Conservation (phyloP, 2,329 filamentous ascomycete genomes). For the Plectosphaerella cucumerina region DNA sequence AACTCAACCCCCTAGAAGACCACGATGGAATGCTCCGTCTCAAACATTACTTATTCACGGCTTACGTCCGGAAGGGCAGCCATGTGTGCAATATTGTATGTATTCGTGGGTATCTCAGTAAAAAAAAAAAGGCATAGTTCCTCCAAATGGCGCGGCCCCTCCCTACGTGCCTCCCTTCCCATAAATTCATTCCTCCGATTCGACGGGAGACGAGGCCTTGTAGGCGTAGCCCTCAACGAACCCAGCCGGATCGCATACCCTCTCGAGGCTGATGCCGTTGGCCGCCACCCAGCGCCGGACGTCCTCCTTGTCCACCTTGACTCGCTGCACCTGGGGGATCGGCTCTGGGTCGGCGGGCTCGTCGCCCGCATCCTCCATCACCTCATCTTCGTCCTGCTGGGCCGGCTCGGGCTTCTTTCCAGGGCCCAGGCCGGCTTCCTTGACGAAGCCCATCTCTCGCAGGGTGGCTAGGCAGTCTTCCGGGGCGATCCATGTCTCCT, state of each 20-base stretch:
- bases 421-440: slow-evolving; percentile 49
- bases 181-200: background rate
- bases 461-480: slow-evolving; percentile 80
- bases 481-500: slow-evolving; percentile 74
- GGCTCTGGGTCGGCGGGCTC: slow-evolving; percentile 21
- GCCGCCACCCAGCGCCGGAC: slow-evolving; percentile 63
- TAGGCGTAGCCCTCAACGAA: slow-evolving; percentile 67
- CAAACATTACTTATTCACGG: too few relatives aligned
- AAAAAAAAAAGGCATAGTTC: too few relatives aligned
- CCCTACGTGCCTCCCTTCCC: too few relatives aligned
- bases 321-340: slow-evolving; percentile 32
- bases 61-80: too few relatives aligned
- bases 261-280: slow-evolving; percentile 59
- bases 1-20: too few relatives aligned
- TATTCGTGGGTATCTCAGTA: too few relatives aligned
- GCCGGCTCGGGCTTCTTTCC: slow-evolving; percentile 29
- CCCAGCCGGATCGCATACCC: slow-evolving; percentile 67
- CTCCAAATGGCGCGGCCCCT: too few relatives aligned
- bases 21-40: too few relatives aligned
- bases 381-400: slow-evolving; percentile 15
- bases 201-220: slow-evolving; percentile 21
- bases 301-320: slow-evolving; percentile 48
- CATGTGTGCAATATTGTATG: too few relatives aligned
- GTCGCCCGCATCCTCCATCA: slow-evolving; percentile 16
- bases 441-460: slow-evolving; percentile 71